Percentiles rank a stretch among this genome's conserved stretches.
phyloP scores from a whole-genome alignment of 2,329 filamentous ascomycete species.

The Leptosphaerulina australis region DNA sequence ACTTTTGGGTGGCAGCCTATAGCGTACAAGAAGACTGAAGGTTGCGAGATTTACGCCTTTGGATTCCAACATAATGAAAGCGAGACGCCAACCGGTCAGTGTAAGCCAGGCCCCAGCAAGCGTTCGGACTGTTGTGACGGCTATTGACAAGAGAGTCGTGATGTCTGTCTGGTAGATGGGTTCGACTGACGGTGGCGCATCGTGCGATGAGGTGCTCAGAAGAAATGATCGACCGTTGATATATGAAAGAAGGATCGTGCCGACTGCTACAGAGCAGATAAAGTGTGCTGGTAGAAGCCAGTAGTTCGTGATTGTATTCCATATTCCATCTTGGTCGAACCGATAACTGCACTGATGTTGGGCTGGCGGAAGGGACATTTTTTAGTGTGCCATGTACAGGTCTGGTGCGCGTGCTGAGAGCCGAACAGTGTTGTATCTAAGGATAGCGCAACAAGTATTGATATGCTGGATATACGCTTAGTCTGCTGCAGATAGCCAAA shows the following conservation, averaged over 20 bases:
- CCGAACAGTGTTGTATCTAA: no score
- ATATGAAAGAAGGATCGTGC: neutral
- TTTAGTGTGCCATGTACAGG: no score
- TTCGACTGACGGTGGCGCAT: neutral
- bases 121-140: neutral
- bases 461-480: no score
- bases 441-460: no score
- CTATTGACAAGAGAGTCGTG: neutral
- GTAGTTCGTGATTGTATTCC: neutral
- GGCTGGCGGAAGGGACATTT: neutral
- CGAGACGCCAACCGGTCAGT: neutral
- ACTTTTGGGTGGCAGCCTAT: neutral
- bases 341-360: neutral
- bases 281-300: neutral
- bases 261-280: neutral
- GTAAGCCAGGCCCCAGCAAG: neutral
- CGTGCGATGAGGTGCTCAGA: neutral
- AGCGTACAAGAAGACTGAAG: neutral
- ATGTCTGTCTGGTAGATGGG: neutral
- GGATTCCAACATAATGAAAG: neutral
- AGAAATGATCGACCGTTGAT: neutral
- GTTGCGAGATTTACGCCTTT: neutral
- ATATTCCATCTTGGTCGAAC: neutral
- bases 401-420: no score
- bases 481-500: no score